Conservation (phyloP, 352 stramenopile genomes). For the Pythium rhizo-oryzae region DNA sequence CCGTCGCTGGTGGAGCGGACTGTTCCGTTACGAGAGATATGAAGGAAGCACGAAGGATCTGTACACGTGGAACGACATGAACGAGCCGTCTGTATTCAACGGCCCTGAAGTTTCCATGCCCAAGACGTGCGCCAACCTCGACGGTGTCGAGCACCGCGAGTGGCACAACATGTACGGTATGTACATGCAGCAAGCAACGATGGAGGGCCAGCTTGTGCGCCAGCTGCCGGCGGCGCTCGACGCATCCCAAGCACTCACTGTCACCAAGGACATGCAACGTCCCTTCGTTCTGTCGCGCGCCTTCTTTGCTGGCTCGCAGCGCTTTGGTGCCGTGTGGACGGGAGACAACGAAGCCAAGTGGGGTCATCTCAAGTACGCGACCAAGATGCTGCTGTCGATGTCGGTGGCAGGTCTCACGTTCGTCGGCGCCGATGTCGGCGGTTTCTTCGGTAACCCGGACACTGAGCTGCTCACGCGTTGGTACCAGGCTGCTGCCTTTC, state of each 20-base stretch:
- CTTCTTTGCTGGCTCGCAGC: slow-evolving; percentile 98
- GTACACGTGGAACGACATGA: slow-evolving; percentile 99
- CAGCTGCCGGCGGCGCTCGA: slow-evolving; percentile 47
- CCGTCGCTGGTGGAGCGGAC: slow-evolving; percentile 95
- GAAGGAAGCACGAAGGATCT: slow-evolving; percentile 90
- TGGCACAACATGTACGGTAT: slow-evolving; percentile 99
- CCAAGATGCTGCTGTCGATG: slow-evolving; percentile 98
- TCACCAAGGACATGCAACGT: slow-evolving; percentile 67
- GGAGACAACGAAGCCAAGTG: slow-evolving; percentile 98
- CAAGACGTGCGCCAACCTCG: slow-evolving; percentile 93
- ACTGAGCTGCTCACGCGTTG: slow-evolving; percentile 96
- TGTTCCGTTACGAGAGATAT: slow-evolving; percentile 97
- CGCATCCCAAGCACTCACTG: slow-evolving; percentile 40
- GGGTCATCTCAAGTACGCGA: slow-evolving; percentile 94
- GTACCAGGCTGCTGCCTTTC: slow-evolving; percentile 96
- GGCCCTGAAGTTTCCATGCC: slow-evolving; percentile 98
- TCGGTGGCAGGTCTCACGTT: slow-evolving; percentile 96
- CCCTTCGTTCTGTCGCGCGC: slow-evolving; percentile 97
- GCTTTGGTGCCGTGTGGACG: slow-evolving; percentile 98
- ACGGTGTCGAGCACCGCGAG: slow-evolving; percentile 97
- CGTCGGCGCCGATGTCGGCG: slow-evolving; percentile 97
- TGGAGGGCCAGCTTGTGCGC: slow-evolving; percentile 89
- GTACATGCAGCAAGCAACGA: slow-evolving; percentile 97
- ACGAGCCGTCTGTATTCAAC: slow-evolving; percentile 99
- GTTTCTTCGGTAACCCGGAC: slow-evolving; percentile 98